Percentiles rank a stretch among this genome's conserved stretches.
Evolutionary conservation across 108 stramenopile genomes (phyloP).

Genomic region (Parietichytrium sp.): DNA sequence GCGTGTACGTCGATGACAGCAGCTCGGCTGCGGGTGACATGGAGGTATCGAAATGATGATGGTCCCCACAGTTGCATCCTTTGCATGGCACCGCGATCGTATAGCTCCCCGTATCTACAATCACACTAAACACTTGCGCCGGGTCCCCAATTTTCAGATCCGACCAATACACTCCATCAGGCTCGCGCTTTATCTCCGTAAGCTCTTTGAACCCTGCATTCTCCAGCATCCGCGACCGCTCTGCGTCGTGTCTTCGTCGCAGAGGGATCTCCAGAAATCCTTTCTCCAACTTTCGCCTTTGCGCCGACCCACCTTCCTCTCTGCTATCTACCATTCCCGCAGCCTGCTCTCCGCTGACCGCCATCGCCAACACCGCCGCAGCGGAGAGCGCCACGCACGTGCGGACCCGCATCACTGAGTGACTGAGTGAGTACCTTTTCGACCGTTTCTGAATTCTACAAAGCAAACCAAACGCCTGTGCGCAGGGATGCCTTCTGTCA

Average conservation of each 20-base stretch:
- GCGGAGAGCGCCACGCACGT: not conserved
- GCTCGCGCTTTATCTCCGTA: conserved; percentile 14
- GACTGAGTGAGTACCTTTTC: too few species aligned
- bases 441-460: too few species aligned
- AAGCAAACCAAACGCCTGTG: too few species aligned
- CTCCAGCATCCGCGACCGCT: not conserved
- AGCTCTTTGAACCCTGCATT: not conserved
- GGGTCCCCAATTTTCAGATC: not conserved
- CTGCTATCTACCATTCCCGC: not conserved
- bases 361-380: not conserved
- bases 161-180: conserved; percentile 26
- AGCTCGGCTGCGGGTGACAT: not conserved
- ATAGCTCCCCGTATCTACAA: not conserved
- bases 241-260: not conserved
- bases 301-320: not conserved
- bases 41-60: not conserved
- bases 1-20: not conserved
- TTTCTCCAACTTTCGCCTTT: not conserved
- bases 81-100: conserved; percentile 21
- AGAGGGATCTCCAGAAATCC: not conserved
- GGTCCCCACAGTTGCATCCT: not conserved
- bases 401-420: too few species aligned
- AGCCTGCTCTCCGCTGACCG: too few species aligned
- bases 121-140: conserved; percentile 19
- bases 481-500: too few species aligned